phyloP scores from a whole-genome alignment of 768 basidiomycete species.

The Calvatia gigantea region DNA sequence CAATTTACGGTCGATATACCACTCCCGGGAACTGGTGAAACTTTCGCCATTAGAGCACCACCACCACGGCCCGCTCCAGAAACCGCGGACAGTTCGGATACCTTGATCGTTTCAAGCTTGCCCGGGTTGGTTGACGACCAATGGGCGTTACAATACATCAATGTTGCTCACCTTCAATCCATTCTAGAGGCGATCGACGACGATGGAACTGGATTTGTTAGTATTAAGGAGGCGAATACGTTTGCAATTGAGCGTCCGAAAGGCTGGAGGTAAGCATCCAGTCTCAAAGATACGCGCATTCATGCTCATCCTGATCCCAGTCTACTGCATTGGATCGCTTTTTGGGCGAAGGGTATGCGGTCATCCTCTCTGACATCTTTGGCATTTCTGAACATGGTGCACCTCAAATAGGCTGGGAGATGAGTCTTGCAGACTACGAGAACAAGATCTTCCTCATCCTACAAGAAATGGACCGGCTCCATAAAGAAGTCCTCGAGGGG shows the following conservation, averaged over 20 bases:
- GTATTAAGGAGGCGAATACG: constrained; percentile 29
- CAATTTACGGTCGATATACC: neutral
- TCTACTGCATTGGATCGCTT: constrained; percentile 22
- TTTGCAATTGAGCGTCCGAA: constrained; percentile 26
- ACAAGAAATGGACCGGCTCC: constrained; percentile 25
- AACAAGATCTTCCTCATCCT: constrained; percentile 28
- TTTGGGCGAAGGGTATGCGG: constrained; percentile 23
- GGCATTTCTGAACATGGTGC: neutral
- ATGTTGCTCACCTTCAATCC: constrained; percentile 26
- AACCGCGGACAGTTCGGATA: neutral
- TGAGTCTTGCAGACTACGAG: constrained; percentile 31
- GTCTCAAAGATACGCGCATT: neutral
- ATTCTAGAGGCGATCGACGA: constrained; percentile 39
- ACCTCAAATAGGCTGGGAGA: constrained; percentile 28
- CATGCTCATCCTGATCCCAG: neutral
- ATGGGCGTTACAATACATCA: constrained; percentile 34
- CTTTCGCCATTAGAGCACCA: neutral
- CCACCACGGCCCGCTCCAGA: neutral
- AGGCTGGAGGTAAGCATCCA: constrained; percentile 23
- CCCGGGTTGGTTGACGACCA: constrained; percentile 9
- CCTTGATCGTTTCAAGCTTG: neutral
- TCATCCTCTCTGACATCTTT: neutral
- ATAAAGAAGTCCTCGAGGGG: constrained; percentile 26
- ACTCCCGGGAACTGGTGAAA: neutral
- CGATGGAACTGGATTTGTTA: constrained; percentile 35